These are phyloP conservation scores for Paratinospora sagittata DNA, from an alignment of 164 flowering plant species.

Conservation along the genomic window DNA sequence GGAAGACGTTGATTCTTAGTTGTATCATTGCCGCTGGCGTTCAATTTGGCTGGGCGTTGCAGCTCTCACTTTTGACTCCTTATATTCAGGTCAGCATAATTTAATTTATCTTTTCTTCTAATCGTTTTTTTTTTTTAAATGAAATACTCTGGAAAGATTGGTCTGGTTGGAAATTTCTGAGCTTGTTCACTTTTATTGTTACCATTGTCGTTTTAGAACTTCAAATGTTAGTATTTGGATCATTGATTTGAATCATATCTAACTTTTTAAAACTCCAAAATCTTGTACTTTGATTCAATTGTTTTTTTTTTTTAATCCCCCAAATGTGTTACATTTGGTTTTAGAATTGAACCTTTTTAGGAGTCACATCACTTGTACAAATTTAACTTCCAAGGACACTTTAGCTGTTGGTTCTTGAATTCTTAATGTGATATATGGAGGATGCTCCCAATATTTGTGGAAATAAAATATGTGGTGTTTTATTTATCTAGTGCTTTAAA, in stretches of 20 bases:
- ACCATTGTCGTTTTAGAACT: no score
- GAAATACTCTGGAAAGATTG: no score
- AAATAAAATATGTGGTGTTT: no score
- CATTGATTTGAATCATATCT: background rate
- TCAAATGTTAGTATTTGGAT: background rate
- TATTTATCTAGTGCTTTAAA: no score
- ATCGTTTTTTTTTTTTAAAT: background rate
- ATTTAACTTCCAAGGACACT: background rate
- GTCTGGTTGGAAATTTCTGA: no score
- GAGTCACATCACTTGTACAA: background rate
- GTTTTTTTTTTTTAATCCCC: background rate
- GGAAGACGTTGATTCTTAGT: slow-evolving; percentile 57
- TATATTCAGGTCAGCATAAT: slow-evolving; percentile 60
- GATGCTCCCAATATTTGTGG: no score
- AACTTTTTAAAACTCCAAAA: background rate
- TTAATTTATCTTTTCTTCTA: background rate
- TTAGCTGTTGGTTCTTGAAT: background rate
- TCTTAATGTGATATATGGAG: no score
- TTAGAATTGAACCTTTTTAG: background rate
- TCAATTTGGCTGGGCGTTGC: slow-evolving; percentile 97
- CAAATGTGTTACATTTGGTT: no score
- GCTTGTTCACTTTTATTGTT: no score
- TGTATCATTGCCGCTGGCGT: slow-evolving; percentile 95
- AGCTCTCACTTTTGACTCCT: slow-evolving; percentile 89
- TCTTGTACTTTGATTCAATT: background rate